Percentiles rank a stretch among this genome's conserved stretches.
Evolutionary conservation across 768 basidiomycete species (phyloP).

Genomic region (Lactarius indigo): DNA sequence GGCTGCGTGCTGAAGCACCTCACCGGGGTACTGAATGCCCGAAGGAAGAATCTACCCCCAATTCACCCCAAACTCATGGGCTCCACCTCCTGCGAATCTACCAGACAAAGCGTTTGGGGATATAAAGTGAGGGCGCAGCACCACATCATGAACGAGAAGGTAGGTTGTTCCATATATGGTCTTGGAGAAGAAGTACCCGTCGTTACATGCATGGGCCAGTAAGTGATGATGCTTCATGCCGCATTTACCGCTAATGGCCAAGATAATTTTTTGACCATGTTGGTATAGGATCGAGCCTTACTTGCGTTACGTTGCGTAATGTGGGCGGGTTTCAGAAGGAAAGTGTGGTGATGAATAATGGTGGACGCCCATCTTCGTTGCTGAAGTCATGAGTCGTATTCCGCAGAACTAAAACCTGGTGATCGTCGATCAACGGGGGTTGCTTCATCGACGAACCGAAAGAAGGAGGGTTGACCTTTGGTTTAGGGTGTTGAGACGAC

Average conservation of each 20-base stretch:
- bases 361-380: conserved; percentile 30
- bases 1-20: background rate
- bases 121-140: background rate
- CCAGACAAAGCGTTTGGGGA: background rate
- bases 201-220: background rate
- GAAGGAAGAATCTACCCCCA: background rate
- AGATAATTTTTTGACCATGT: no score
- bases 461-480: conserved; percentile 45
- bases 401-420: conserved; percentile 38
- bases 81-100: background rate
- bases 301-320: background rate
- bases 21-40: background rate
- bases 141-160: background rate
- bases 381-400: conserved; percentile 25
- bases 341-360: conserved; percentile 57
- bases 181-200: background rate
- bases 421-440: background rate
- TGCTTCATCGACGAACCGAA: background rate
- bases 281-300: no score
- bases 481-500: conserved; percentile 48
- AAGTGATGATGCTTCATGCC: background rate
- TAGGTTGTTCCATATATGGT: background rate
- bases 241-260: background rate
- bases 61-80: background rate
- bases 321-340: conserved; percentile 25